Evolutionary conservation across 805 yeast species (phyloP).

Genomic region (Candida golubevii): DNA sequence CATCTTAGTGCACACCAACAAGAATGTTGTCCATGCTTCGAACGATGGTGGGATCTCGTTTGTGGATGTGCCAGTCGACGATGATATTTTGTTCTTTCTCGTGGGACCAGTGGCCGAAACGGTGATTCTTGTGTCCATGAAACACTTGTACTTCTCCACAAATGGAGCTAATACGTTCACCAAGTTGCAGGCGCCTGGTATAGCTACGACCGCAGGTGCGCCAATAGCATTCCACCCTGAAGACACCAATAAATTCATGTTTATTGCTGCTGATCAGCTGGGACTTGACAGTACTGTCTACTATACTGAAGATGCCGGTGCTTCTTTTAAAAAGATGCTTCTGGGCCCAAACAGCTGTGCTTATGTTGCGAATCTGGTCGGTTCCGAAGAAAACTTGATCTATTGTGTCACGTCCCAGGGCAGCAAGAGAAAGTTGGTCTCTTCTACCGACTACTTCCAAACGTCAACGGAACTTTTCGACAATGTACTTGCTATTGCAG

Average conservation of each 20-base stretch:
- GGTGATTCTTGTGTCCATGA: conserved; percentile 49
- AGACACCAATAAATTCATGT: conserved; percentile 56
- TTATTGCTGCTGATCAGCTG: conserved; percentile 63
- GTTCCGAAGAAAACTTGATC: conserved; percentile 44
- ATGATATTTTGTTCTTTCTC: conserved; percentile 48
- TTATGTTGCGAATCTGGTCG: conserved; percentile 57
- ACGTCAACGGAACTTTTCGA: conserved; percentile 43
- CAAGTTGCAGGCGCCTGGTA: conserved; percentile 41
- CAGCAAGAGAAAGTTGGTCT: conserved; percentile 30
- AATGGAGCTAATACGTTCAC: conserved; percentile 66
- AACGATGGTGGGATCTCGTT: conserved; percentile 63
- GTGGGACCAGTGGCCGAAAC: conserved; percentile 59
- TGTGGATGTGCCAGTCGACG: conserved; percentile 32
- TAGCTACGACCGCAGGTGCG: conserved; percentile 26
- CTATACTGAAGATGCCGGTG: conserved; percentile 66
- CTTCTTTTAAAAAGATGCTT: conserved; percentile 49
- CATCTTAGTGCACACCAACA: conserved; percentile 53
- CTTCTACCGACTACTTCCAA: conserved; percentile 53
- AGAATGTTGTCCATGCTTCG: conserved; percentile 56
- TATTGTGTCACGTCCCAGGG: conserved; percentile 54
- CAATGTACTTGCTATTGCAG: conserved; percentile 67
- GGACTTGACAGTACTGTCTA: conserved; percentile 53
- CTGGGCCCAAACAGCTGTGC: conserved; percentile 58
- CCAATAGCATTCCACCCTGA: conserved; percentile 61
- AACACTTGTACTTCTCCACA: conserved; percentile 51